These are phyloP conservation scores for Stevia rebaudiana DNA, from an alignment of 140 eudicot genomes.

Conservation along the genomic window DNA sequence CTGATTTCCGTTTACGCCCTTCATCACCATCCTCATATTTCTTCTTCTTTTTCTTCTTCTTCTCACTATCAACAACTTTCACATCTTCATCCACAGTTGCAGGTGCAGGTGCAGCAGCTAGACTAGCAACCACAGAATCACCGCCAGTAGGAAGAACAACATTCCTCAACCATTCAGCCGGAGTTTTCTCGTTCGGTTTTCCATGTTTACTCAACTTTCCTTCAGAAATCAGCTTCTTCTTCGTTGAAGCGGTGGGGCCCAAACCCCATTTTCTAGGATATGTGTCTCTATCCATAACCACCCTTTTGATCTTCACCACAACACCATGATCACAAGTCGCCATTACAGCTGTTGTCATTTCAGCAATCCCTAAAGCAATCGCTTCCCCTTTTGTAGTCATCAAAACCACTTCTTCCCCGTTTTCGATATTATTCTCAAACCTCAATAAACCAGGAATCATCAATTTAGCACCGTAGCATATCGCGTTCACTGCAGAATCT, in stretches of 20 bases:
- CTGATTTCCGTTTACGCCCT: conserved; percentile 49
- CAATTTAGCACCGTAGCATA: conserved; percentile 83
- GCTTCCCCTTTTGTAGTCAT: conserved; percentile 95
- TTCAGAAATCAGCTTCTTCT: conserved; percentile 74
- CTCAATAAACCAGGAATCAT: conserved; percentile 90
- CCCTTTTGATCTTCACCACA: conserved; percentile 89
- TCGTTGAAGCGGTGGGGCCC: conserved; percentile 88
- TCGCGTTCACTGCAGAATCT: conserved; percentile 82
- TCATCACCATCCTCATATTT: conserved; percentile 31
- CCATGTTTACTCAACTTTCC: conserved; percentile 89
- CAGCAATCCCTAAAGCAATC: conserved; percentile 76
- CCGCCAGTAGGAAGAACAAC: conserved; percentile 70
- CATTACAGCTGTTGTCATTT: conserved; percentile 90
- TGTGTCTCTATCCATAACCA: conserved; percentile 90
- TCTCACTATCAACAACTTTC: conserved; percentile 21
- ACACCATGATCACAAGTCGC: conserved; percentile 97
- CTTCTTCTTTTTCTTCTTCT: conserved; percentile 48
- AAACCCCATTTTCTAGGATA: conserved; percentile 95
- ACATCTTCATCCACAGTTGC: conserved; percentile 18
- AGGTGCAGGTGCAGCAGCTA: conserved; percentile 56
- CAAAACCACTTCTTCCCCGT: conserved; percentile 80
- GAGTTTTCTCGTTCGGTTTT: conserved; percentile 65
- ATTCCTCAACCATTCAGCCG: conserved; percentile 85
- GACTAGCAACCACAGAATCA: conserved; percentile 59
- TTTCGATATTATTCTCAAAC: conserved; percentile 72